phyloP scores from a whole-genome alignment of 163 green algal genomes.

The Volvox carteri region DNA sequence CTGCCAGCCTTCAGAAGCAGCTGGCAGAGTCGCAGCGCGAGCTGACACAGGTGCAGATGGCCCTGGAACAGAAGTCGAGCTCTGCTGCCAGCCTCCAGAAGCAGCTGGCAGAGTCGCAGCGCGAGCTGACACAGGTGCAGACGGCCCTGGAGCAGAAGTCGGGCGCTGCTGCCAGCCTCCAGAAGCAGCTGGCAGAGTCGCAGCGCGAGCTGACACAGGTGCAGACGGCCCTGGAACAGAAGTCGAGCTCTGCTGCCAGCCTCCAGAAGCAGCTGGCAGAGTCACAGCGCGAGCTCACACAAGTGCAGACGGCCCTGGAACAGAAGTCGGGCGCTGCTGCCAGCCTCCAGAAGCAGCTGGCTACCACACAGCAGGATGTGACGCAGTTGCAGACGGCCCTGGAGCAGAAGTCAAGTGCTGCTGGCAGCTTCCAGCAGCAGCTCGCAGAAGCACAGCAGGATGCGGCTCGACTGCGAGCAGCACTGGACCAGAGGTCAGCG shows the following conservation, averaged over 20 bases:
- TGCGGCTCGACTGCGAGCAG: slow-evolving; percentile 27
- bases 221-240: slow-evolving; percentile 27
- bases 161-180: neutral
- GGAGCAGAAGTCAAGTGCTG: neutral
- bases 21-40: slow-evolving; percentile 25
- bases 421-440: slow-evolving; percentile 36
- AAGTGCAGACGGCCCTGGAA: slow-evolving; percentile 37
- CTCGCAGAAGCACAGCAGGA: slow-evolving; percentile 37
- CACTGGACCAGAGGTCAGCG: slow-evolving; percentile 24
- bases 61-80: neutral
- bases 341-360: slow-evolving; percentile 46
- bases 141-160: slow-evolving; percentile 19
- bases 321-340: neutral
- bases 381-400: slow-evolving; percentile 25
- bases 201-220: slow-evolving; percentile 30
- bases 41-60: slow-evolving; percentile 17
- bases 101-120: slow-evolving; percentile 49
- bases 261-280: slow-evolving; percentile 58
- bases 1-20: slow-evolving; percentile 51
- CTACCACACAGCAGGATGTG: slow-evolving; percentile 1
- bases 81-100: slow-evolving; percentile 27
- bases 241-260: neutral
- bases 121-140: slow-evolving; percentile 16
- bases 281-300: neutral
- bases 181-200: slow-evolving; percentile 52